These are phyloP conservation scores for Scheffersomyces cryptocercus DNA, from an alignment of 1,139 yeast genomes.

Conservation along the genomic window DNA sequence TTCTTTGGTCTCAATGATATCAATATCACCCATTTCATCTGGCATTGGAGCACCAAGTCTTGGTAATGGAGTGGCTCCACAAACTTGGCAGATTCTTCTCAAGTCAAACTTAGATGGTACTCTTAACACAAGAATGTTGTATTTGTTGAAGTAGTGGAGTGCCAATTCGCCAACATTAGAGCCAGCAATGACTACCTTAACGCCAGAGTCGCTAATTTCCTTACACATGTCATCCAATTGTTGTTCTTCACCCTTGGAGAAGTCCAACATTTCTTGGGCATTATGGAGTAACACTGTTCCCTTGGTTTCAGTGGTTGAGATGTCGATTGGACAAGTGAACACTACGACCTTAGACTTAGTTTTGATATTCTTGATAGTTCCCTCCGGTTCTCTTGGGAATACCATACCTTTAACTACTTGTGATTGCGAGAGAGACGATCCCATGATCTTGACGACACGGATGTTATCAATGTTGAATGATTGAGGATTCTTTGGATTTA, in stretches of 20 bases:
- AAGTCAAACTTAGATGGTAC: conserved; percentile 93
- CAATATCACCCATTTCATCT: conserved; percentile 89
- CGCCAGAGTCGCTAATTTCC: conserved; percentile 82
- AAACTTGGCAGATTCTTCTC: conserved; percentile 91
- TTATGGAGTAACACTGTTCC: conserved; percentile 95
- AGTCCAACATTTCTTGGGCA: conserved; percentile 95
- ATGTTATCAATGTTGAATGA: conserved; percentile 78
- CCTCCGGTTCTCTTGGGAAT: conserved; percentile 96
- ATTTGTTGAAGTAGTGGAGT: conserved; percentile 86
- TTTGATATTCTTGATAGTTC: conserved; percentile 66
- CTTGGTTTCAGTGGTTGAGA: conserved; percentile 92
- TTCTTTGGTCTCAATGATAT: conserved; percentile 86
- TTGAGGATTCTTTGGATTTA: conserved; percentile 63
- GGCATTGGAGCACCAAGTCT: conserved; percentile 95
- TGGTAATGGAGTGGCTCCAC: conserved; percentile 96
- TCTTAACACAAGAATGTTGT: conserved; percentile 78
- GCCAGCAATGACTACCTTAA: conserved; percentile 88
- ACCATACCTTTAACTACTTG: conserved; percentile 96
- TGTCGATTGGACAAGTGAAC: conserved; percentile 91
- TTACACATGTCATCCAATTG: conserved; percentile 87
- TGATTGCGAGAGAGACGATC: conserved; percentile 73
- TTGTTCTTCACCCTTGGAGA: conserved; percentile 93
- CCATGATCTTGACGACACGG: conserved; percentile 96
- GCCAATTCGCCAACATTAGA: conserved; percentile 92
- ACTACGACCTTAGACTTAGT: conserved; percentile 82